Evolutionary conservation across 2,329 filamentous ascomycete genomes (phyloP), one percentile per base, ranked within the genome.

Genomic region (Pseudofabraea citricarpa): DNA sequence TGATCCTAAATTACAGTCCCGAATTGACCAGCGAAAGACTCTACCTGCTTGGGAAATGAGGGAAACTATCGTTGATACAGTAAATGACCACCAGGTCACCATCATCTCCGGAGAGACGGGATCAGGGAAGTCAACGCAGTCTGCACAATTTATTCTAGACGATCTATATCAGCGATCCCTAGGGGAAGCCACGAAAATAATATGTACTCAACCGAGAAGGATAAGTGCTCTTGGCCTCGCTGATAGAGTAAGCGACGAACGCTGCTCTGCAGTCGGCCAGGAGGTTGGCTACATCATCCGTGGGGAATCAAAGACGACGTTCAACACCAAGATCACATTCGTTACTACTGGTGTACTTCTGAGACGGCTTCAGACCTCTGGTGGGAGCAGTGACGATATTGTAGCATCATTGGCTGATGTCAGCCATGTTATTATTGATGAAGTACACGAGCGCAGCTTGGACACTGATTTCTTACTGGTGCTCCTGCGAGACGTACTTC

Each of bases 91-190:
- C 57, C 85, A 96, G 63, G 90, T 98, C 40, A 95, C 89, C 1
- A 96, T 98, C 57, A 93, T 98, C 55, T 94, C 90, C 33, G 93
- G 93, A 54, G 93, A 97, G 67, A 98, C 93, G 4, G 93, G 93
- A 41, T 95, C 89, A 15, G 93, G 93, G 59, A 98, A 98, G 66
- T 95, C 88, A 38, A 97, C 93, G 1, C 93, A 98, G 63, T 93
- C 89, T 2, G 89, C 97, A 24, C 93, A 98, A 63, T 98, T 97
- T 64, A 76, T 98, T 33, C 73, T 98, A 2, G 93, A 98, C 57
- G 88, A 97, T 55, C 71, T 97, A 50, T 95, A 96, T 55, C 74
- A 77, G 48, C 75, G 78, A 36, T 79, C 83, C 6, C 72, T 94
- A 7, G 93, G 91, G 2, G 78, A 77, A 10, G 79, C 79, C 10